Evolutionary conservation across 805 yeast species (phyloP).

Genomic region (Sugiyamaella mastotermitis): DNA sequence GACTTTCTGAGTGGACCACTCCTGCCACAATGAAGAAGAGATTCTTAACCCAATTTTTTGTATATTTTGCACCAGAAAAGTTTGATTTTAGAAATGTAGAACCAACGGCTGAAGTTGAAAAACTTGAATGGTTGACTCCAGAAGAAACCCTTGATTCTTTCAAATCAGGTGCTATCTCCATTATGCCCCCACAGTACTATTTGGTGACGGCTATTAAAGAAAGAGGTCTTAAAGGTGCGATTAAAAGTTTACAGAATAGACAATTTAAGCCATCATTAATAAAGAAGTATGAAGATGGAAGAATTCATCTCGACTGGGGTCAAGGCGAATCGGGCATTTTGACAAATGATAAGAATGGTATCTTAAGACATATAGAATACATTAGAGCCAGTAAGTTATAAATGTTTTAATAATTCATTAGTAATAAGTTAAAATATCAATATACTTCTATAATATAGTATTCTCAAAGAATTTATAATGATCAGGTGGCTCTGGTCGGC

Average conservation of each 20-base stretch:
- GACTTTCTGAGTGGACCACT: constrained; percentile 27
- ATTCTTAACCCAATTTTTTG: constrained; percentile 26
- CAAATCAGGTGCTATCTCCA: constrained; percentile 15
- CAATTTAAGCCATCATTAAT: constrained; percentile 20
- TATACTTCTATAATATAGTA: background rate
- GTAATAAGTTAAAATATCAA: background rate
- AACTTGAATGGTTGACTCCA: constrained; percentile 27
- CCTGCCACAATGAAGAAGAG: constrained; percentile 22
- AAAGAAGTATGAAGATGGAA: constrained; percentile 16
- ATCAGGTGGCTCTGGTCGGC: background rate
- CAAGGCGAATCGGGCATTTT: constrained; percentile 20
- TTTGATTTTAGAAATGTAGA: constrained; percentile 11
- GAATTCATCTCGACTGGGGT: constrained; percentile 24
- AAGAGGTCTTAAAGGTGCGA: constrained; percentile 12
- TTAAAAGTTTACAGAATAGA: constrained; percentile 12
- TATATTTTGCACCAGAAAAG: constrained; percentile 18
- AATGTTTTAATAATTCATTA: background rate
- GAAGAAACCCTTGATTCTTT: constrained; percentile 19
- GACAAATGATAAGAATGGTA: constrained; percentile 10
- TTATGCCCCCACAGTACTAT: constrained; percentile 31
- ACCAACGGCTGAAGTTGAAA: constrained; percentile 10
- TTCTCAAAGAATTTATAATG: constrained; percentile 1
- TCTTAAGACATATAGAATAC: constrained; percentile 9
- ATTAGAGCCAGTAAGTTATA: constrained; percentile 3
- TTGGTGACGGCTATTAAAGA: constrained; percentile 17